phyloP scores from a whole-genome alignment of 129 eudicot genomes.

The Heracleum sosnowskyi region DNA sequence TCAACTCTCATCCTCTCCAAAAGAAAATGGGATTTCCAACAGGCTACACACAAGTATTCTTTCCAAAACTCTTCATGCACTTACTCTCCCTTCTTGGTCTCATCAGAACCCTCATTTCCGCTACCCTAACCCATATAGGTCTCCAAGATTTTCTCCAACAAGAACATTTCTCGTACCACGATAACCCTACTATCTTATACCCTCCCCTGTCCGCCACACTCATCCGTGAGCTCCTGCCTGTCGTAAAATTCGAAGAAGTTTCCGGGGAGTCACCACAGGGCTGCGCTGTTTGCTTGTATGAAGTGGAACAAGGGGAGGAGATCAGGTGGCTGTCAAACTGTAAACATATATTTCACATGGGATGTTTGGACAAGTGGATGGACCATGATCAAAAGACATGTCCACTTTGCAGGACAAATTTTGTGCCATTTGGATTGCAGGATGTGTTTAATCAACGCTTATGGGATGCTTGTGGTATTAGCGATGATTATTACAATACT shows the following conservation, averaged over 20 bases:
- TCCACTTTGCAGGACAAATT: constrained; percentile 59
- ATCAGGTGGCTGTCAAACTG: constrained; percentile 58
- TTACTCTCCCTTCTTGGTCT: constrained; percentile 44
- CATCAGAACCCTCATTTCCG: constrained; percentile 30
- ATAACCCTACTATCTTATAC: constrained; percentile 19
- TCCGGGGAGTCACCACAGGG: constrained; percentile 29
- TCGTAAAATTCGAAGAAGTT: constrained; percentile 25
- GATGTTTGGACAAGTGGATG: constrained; percentile 82
- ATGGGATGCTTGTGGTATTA: constrained; percentile 45
- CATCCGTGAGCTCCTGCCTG: constrained; percentile 58
- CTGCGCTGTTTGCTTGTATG: constrained; percentile 60
- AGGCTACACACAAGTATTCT: constrained; percentile 49
- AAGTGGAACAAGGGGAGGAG: constrained; percentile 47
- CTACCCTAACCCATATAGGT: constrained; percentile 28
- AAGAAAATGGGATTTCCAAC: constrained; percentile 52
- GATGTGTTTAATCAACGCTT: constrained; percentile 56
- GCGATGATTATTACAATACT: constrained; percentile 13
- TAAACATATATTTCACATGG: constrained; percentile 51
- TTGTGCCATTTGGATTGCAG: constrained; percentile 35
- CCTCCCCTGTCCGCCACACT: constrained; percentile 42
- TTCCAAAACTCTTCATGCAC: constrained; percentile 48
- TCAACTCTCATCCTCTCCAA: background rate
- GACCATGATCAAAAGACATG: constrained; percentile 67
- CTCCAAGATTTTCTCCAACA: constrained; percentile 41
- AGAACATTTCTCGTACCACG: constrained; percentile 12